Evolutionary conservation across 768 basidiomycete species (phyloP), one percentile per base, ranked within the genome.

Genomic region (Pulveroboletus sp.): DNA sequence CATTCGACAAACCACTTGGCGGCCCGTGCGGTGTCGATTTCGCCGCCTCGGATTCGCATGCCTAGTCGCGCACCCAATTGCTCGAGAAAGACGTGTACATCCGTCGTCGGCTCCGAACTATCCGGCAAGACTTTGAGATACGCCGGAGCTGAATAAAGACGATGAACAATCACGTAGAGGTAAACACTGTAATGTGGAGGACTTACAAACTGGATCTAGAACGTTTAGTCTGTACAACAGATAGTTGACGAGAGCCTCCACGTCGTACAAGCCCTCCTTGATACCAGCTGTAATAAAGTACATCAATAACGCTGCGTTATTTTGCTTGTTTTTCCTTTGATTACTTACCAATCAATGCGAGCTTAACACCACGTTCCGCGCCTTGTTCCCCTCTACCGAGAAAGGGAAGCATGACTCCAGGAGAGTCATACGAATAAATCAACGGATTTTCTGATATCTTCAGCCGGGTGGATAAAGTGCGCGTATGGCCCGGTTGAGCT

Each of bases 361-460:
- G 80, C 68, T 94, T 97, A 45, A 96, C 78, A 11, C 90, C 95
- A 61, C 90, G 78, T 68, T 99, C 96, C 43, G 91, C 86, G 16
- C 93, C 95, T 55, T 78, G 78, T 47, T 80, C 76, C 5, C 96
- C 96, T 50, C 75, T 80, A 1, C 96, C 96, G 26, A 98, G 77
- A 71, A 87, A 98, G 11, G 93, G 92, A 36, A 96, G 75, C 94
- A 98, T 98, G 40, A 98, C 89, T 3, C 96, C 96, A 2, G 96
- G 96, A 9, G 91, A 85, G 73, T 99, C 96, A 61, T 86, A 93
- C 5, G 96, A 89, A 72, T 98, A 98, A 11, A 96, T 85, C 8
- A 82, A 71, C 3, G 93, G 93, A 47, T 85, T 77, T 50, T 86
- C 67, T 22, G 82, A 86, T 45, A 99, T 75, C 69, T 93, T 93